These are phyloP conservation scores for Phytophthora meadii DNA, from an alignment of 352 stramenopile genomes.

Conservation along the genomic window DNA sequence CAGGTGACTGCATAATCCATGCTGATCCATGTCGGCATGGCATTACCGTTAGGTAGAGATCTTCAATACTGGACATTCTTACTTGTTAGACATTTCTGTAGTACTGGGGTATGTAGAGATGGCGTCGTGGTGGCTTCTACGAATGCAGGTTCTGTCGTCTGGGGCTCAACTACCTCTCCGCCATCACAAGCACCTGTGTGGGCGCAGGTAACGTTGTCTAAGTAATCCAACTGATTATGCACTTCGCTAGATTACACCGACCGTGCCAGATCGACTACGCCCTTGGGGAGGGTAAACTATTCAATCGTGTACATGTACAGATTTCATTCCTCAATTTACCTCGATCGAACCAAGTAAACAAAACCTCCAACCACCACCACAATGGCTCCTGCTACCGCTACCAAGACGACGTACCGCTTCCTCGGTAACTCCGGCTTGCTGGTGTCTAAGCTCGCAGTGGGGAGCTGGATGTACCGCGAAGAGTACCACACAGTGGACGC, in stretches of 20 bases:
- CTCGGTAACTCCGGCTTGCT: conserved; percentile 12
- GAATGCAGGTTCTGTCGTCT: conserved; percentile 15
- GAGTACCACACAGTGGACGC: conserved; percentile 8
- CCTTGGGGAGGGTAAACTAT: too few species aligned
- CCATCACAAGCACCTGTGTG: background rate
- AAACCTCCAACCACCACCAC: background rate
- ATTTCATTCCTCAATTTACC: conserved; percentile 5
- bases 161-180: conserved; percentile 1
- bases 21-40: too few species aligned
- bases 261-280: too few species aligned
- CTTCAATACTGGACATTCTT: too few species aligned
- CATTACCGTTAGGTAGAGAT: too few species aligned
- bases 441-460: conserved; percentile 10
- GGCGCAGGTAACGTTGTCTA: conserved; percentile 7
- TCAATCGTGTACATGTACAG: too few species aligned
- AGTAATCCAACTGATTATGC: background rate
- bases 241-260: too few species aligned
- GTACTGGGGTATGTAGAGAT: conserved; percentile 28
- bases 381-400: conserved; percentile 4
- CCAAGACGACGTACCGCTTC: conserved; percentile 10
- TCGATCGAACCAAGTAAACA: background rate
- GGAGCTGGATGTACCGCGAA: conserved; percentile 3
- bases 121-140: conserved; percentile 36
- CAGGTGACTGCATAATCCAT: too few species aligned
- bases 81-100: too few species aligned